phyloP scores from a whole-genome alignment of 2,329 filamentous ascomycete genomes.

The Davidsoniella neocaledoniae region DNA sequence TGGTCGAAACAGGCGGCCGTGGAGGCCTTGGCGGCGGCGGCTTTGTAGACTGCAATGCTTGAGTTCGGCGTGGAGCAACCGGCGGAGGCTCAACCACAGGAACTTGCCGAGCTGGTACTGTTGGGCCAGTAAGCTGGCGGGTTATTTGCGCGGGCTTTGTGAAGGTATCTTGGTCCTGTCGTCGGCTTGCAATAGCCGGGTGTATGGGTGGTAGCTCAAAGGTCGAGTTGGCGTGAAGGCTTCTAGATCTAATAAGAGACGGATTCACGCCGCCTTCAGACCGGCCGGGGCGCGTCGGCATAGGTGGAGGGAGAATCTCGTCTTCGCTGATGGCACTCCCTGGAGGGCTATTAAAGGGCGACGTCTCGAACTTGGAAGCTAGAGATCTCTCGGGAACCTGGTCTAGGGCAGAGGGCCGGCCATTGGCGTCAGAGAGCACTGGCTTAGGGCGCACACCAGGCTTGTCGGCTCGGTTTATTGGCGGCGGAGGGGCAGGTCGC shows the following conservation, averaged over 20 bases:
- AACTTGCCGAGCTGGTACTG: constrained; percentile 4
- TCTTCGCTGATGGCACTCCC: constrained; percentile 36
- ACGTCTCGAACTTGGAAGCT: constrained; percentile 29
- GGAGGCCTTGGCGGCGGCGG: constrained; percentile 10
- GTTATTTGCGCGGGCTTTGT: constrained; percentile 5
- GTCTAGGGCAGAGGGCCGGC: constrained; percentile 5
- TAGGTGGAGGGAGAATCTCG: constrained; percentile 17
- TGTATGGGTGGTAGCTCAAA: constrained; percentile 12
- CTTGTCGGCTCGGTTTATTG: constrained; percentile 64
- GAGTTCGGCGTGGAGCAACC: constrained; percentile 5
- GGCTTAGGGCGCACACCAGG: constrained; percentile 19
- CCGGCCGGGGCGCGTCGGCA: constrained; percentile 15
- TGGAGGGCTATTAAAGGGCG: constrained; percentile 78
- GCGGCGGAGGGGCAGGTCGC: constrained; percentile 45
- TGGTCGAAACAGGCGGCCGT: constrained; percentile 4
- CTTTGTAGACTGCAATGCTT: constrained; percentile 6
- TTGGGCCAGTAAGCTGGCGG: constrained; percentile 11
- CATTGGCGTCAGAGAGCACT: constrained; percentile 17
- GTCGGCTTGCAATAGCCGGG: constrained; percentile 3
- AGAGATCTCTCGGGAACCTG: constrained; percentile 9
- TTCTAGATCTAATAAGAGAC: constrained; percentile 11
- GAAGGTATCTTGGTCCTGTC: constrained; percentile 7
- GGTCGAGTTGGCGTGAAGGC: constrained; percentile 9
- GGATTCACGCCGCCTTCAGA: constrained; percentile 2
- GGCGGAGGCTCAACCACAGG: constrained; percentile 9